Base-by-base conservation (phyloP, 1,284 basidiomycete genomes). In the Leccinum fallax region DNA sequence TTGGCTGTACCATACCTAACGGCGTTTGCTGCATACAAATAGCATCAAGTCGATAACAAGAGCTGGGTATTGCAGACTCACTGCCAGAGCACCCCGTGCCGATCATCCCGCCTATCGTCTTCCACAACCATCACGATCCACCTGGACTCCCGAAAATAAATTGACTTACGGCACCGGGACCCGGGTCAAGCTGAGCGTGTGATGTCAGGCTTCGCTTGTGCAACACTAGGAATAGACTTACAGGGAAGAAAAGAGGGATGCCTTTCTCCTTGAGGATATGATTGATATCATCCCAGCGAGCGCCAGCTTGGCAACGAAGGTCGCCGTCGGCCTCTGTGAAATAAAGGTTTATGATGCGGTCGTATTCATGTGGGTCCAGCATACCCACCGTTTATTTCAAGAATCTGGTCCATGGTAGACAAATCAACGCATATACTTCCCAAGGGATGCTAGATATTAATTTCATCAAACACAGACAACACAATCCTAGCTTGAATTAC, bases 271-370 rank as follows among this genome's bases (percentile, higher is more conserved):
- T 86, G 21, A 97, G 81, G 9, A 84, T 80, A 21, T 80, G 79
- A 70, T 98, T 98, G 61, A 98, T 85, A 59, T 92, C 91, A 72
- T 96, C 93, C 93, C 95, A 98, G 40, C 87, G 83, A 34, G 90
- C 84, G 6, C 95, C 95, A 43, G 94, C 80, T 76, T 95, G 93
- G 61, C 90, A 92, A 10, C 86, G 80, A 46, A 93, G 80, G 72
- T 95, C 94, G 7, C 87, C 85, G 67, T 90, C 87, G 4, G 75
- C 77, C 71, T 83, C 84, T 85, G 63, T 49, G 21, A 30, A 28
- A 13, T 58, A 46, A 21, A 2, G n/a, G 49, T 38, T 4, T 5
- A 15, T 26, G 46, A 13, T 7, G 32, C 10, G 15, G 24, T 48
- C 24, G 24, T 1, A 1, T 43, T 24, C 26, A 24, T 1, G 51